Evolutionary conservation across 805 yeast species (phyloP), one percentile per base, ranked within the genome.

Genomic region (Metschnikowia continentalis): DNA sequence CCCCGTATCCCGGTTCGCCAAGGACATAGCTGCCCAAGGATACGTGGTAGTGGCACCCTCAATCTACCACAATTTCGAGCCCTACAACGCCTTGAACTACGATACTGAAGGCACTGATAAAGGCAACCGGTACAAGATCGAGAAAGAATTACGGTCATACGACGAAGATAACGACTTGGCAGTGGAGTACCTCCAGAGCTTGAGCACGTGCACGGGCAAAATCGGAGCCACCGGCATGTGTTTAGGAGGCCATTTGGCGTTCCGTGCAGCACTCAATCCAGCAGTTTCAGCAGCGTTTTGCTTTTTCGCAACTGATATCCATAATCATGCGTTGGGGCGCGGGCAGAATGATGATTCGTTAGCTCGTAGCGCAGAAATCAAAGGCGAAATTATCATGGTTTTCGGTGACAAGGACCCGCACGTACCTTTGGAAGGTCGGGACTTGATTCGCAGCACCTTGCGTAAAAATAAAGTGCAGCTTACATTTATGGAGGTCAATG

Each of bases 161-260:
- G 94, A 87, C 60, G 92, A 86, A 61, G 95, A 87, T 66, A 81
- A 78, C 61, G 75, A 67, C 46, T 67, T 86, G 50, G 75, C 87
- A 15, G 75, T 86, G 59, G 89, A 86, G 61, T 81, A 85, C 61
- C 72, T 87, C 50, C 66, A 66, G 44, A 59, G 77, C 2, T 72
- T 87, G 55, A 70, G 76, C 0, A 84, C 89, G 10, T 86, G 86
- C 64, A 82, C 79, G 55, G 91, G 91, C 39, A 79, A 76, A 51
- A 79, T 86, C 57, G 94, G 94, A 35, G 84, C 90, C 42, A 86
- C 92, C 2, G 95, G 94, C 17, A 88, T 88, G 94, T 88, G 95
- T 65, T 77, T 87, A 35, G 94, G 94, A 19, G 95, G 94, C 1
- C 94, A 87, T 63, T 71, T 86, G 59, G 92, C 94, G 1, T 85